Percentiles rank a stretch among this genome's conserved stretches.
phyloP scores from a whole-genome alignment of 164 flowering plant genomes.

The Tetrastigma voinierianum region DNA sequence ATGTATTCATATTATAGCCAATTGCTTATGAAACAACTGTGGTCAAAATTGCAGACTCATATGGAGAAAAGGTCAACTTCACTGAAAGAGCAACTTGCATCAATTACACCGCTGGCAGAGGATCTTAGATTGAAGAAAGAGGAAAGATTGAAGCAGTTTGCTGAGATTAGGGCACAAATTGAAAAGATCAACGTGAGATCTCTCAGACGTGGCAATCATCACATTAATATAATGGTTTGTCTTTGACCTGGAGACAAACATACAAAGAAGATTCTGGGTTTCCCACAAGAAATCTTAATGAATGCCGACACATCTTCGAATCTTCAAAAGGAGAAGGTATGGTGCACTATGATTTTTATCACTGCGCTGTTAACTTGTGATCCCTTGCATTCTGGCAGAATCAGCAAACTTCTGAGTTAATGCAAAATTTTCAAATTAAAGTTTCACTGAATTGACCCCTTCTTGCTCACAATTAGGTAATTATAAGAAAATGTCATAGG shows the following conservation, averaged over 20 bases:
- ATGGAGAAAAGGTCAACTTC: conserved; percentile 50
- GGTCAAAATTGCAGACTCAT: conserved; percentile 32
- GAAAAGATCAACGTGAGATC: conserved; percentile 74
- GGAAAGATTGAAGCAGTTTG: conserved; percentile 70
- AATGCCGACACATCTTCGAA: conserved; percentile 49
- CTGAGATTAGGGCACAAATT: conserved; percentile 61
- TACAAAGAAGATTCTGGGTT: too few relatives aligned
- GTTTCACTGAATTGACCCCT: background rate
- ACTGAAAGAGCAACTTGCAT: conserved; percentile 72
- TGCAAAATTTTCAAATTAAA: background rate
- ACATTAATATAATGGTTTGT: conserved; percentile 22
- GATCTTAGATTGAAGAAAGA: conserved; percentile 66
- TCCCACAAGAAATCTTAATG: conserved; percentile 72
- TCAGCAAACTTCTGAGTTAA: background rate
- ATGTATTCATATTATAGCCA: background rate
- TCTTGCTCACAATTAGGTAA: background rate
- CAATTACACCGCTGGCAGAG: conserved; percentile 63
- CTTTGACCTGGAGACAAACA: conserved; percentile 35
- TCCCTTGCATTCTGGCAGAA: background rate
- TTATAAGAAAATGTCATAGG: background rate
- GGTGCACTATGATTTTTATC: conserved; percentile 1
- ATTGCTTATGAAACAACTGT: background rate
- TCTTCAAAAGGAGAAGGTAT: conserved; percentile 87
- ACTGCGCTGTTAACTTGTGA: background rate
- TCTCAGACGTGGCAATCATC: conserved; percentile 50